Percentiles rank a stretch among this genome's conserved stretches.
phyloP scores from a whole-genome alignment of 768 basidiomycete genomes.

The Naganishia antarctica region DNA sequence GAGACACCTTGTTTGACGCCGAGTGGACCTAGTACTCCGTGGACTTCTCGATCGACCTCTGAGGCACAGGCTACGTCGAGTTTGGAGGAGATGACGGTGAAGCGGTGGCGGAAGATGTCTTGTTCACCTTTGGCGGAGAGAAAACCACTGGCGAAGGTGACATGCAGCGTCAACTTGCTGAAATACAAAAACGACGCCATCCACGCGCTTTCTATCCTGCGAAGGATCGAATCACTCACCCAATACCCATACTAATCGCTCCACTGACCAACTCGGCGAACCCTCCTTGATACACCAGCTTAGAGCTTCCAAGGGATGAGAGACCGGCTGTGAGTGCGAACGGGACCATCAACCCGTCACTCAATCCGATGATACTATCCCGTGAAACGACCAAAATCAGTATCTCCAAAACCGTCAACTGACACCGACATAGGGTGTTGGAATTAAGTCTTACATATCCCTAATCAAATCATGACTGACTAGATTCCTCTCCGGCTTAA shows the following conservation, averaged over 20 bases:
- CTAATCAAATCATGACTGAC: too few species aligned
- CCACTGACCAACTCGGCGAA: constrained; percentile 94
- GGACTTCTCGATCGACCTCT: constrained; percentile 94
- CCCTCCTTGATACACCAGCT: constrained; percentile 88
- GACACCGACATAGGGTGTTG: too few species aligned
- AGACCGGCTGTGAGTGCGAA: constrained; percentile 54
- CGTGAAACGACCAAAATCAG: too few species aligned
- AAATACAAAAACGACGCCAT: too few species aligned
- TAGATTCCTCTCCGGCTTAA: too few species aligned
- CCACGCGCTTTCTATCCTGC: too few species aligned
- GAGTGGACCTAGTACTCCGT: constrained; percentile 76
- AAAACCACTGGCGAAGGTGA: constrained; percentile 80
- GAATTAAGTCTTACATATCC: too few species aligned
- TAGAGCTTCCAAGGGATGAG: constrained; percentile 73
- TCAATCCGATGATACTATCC: constrained; percentile 47
- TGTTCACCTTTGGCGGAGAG: constrained; percentile 94
- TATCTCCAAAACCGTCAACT: too few species aligned
- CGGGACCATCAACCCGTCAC: constrained; percentile 47
- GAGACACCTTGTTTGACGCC: constrained; percentile 82
- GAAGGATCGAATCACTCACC: too few species aligned
- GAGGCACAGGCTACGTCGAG: constrained; percentile 85
- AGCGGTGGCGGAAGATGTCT: constrained; percentile 83
- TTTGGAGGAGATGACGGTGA: constrained; percentile 66
- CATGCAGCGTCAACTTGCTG: too few species aligned
- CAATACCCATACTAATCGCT: constrained; percentile 96